Evolutionary conservation across 352 stramenopile species (phyloP), one percentile per base, ranked within the genome.

Genomic region (Phytophthora constricta): DNA sequence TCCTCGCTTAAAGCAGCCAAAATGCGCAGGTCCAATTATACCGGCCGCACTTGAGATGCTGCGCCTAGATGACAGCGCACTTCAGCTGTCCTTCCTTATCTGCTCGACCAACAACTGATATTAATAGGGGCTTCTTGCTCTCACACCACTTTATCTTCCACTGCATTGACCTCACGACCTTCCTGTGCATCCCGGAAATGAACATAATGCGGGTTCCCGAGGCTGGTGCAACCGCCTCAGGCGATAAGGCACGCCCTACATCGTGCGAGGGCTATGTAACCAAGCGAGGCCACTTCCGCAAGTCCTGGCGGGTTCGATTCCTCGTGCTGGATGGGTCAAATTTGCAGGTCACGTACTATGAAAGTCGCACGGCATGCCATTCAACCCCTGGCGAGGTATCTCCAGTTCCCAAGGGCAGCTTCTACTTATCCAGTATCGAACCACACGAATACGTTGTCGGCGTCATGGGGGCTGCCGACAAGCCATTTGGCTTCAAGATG

Each of bases 241-340:
- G 69, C 10, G 77, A 86, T 16, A 78, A 80, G 31, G 72, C 79
- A 47, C 81, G 79, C 42, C 82, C 82, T 20, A 94, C 86, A 14
- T 94, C 84, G 4, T 93, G 86, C 52, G 87, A 94, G 62, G 87
- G 87, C 49, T 96, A 96, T 67, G 86, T 96, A 56, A 96, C 82
- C 43, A 96, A 96, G 66, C 83, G 87, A 51, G 86, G 86, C 0
- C 86, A 93, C 65, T 90, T 94, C 49, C 79, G 84, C 67, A 96
- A 96, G 72, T 92, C 86, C 25, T 96, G 86, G 87, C 82, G 82
- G 42, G 77, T 92, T 39, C 84, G 87, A 26, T 96, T 88, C 64
- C 79, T 96, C 11, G 71, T 90, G 26, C 72, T 96, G 27, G 77
- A 93, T 65, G 87, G 86, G 13, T 78, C 83, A 5, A 82, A 89